Conservation (phyloP, 2,329 filamentous ascomycete genomes). For the Pseudocercospora eumusae region DNA sequence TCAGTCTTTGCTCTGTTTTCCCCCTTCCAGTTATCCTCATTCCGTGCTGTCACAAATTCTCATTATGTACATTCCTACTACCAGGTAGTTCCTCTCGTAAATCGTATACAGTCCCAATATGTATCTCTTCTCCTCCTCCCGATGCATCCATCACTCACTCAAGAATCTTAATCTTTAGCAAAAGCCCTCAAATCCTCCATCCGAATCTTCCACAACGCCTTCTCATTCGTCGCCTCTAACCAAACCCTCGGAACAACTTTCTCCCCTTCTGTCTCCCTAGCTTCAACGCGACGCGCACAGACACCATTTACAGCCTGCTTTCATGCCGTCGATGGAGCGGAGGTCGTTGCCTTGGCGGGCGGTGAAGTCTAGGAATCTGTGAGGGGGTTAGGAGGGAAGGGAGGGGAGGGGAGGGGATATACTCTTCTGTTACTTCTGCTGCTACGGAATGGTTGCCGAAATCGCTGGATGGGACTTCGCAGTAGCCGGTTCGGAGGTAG, state of each 20-base stretch:
- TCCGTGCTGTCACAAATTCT: too few relatives aligned
- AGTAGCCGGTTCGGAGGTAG: conserved; percentile 64
- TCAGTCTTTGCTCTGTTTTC: too few relatives aligned
- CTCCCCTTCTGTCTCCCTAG: conserved; percentile 48
- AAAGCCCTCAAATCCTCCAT: conserved; percentile 55
- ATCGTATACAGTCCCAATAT: too few relatives aligned
- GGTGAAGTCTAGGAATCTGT: conserved; percentile 60
- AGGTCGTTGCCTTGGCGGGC: conserved; percentile 62
- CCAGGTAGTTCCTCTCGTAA: too few relatives aligned
- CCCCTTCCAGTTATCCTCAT: too few relatives aligned
- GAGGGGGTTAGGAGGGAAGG: background rate
- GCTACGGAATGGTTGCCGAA: conserved; percentile 63
- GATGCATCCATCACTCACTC: too few relatives aligned
- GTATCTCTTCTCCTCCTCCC: too few relatives aligned
- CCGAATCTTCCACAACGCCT: conserved; percentile 51
- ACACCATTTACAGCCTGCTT: conserved; percentile 63
- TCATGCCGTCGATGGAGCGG: conserved; percentile 53
- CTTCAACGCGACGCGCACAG: conserved; percentile 60
- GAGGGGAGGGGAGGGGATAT: background rate
- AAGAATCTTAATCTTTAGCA: too few relatives aligned
- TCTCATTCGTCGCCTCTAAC: conserved; percentile 56
- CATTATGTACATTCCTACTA: too few relatives aligned
- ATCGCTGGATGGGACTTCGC: conserved; percentile 57
- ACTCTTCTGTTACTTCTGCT: conserved; percentile 55
- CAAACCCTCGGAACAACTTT: conserved; percentile 53